Base-by-base conservation (phyloP, 352 stramenopile species). In the Lagenidium giganteum region DNA sequence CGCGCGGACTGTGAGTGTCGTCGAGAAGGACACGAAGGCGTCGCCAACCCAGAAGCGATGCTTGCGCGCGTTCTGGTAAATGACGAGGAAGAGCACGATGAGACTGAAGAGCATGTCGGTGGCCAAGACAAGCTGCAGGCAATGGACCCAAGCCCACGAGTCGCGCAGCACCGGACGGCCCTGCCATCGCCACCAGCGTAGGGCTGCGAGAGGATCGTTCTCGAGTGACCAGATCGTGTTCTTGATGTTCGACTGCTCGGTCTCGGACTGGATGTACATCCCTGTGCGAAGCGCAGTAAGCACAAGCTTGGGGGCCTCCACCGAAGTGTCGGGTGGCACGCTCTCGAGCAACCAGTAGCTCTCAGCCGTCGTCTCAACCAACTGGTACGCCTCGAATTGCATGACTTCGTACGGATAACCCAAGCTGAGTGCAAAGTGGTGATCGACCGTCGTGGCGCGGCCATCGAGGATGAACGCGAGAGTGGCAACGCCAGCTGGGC, bases 241-340 rank as follows among this genome's bases (percentile, higher is more conserved):
- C 34, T 71, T 61, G 13, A 64, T 45, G 38, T 72, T 72, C 1
- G 54, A 59, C 17, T 68, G 62, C 3, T 60, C 40, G 2, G 46
- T 32, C 5, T 38, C 27, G 1, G 47, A 22, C 6, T 42, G 35
- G 22, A 65, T 54, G 31, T 66, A 68, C 13, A 57, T 43, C 3
- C 58, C 58, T 42, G 58, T 54, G 3, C 50, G 40, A 6, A 53
- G 34, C 27, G 56, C 48, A 8, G 60, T 51, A 0, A 47, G 46
- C 2, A 67, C 34, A 7, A 51, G 6, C 20, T 64, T 51, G 0
- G 41, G n/a, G 8, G 41, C 29, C 11, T 56, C 51, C 0, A 13
- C 32, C 2, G 35, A 3, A 0, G 39, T 12, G 18, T 47, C 35
- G 0, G 12, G 24, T 4, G 41, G 51, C 3, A 65, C 32, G 18